A percentile compares a stretch with the other conserved stretches of the same genome.
Evolutionary conservation across 306 rosid genomes (phyloP).

Genomic region (Gillenia trifoliata): DNA sequence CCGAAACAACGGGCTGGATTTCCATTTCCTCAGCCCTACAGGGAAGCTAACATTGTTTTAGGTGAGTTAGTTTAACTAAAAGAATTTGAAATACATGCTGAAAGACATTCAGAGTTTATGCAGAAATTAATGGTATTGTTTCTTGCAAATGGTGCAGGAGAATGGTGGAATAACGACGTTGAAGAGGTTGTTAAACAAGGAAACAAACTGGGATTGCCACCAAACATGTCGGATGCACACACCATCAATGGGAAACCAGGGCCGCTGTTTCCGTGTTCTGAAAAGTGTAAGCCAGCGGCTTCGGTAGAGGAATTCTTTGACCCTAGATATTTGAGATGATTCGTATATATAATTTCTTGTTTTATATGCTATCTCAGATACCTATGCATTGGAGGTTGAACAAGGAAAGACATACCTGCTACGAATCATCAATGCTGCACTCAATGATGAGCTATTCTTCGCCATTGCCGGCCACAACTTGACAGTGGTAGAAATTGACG

Average conservation of each 20-base stretch:
- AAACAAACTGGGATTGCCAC: constrained; percentile 34
- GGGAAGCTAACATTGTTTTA: constrained; percentile 21
- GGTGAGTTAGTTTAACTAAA: constrained; percentile 6
- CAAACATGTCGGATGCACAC: constrained; percentile 35
- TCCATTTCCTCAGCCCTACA: constrained; percentile 30
- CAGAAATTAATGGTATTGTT: not conserved
- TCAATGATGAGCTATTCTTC: constrained; percentile 36
- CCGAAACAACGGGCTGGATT: constrained; percentile 19
- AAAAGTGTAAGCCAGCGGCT: constrained; percentile 19
- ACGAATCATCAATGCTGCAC: constrained; percentile 33
- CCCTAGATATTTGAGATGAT: not conserved
- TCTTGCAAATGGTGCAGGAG: constrained; percentile 18
- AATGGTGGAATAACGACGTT: constrained; percentile 38
- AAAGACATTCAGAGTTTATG: not conserved
- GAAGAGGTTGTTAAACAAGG: constrained; percentile 32
- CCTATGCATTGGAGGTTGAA: constrained; percentile 33
- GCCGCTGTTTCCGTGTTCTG: constrained; percentile 29
- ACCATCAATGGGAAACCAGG: constrained; percentile 37
- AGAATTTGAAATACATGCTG: not conserved
- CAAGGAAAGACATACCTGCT: constrained; percentile 28
- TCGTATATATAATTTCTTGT: not conserved
- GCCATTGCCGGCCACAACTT: constrained; percentile 27
- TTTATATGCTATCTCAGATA: constrained; percentile 4
- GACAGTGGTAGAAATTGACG: constrained; percentile 34
- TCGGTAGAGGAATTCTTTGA: not conserved